A percentile compares a stretch with the other conserved stretches of the same genome.
Conservation (phyloP, 805 yeast genomes). For the Dipodascopsis tothii region DNA sequence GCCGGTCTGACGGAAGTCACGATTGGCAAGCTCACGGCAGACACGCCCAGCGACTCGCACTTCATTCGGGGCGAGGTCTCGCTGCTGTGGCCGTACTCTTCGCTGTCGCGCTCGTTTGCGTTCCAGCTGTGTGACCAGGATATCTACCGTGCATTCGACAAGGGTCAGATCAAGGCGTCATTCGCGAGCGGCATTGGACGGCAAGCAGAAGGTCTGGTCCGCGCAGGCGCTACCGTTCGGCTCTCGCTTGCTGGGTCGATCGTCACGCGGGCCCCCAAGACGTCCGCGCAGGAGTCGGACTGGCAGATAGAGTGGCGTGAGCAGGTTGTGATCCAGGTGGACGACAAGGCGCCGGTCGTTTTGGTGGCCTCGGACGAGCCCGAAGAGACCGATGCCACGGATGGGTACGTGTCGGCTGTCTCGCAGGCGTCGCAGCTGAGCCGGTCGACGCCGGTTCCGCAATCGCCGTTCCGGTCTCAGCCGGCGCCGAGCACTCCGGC, state of each 20-base stretch:
- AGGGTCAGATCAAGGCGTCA: slow-evolving; percentile 17
- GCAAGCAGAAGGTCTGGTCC: slow-evolving; percentile 5
- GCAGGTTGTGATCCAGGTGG: slow-evolving; percentile 6
- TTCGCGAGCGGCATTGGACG: slow-evolving; percentile 9
- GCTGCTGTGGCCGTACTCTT: slow-evolving; percentile 19
- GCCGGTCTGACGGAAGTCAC: slow-evolving; percentile 1
- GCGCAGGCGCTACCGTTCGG: slow-evolving; percentile 5
- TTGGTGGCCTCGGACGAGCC: too few species aligned
- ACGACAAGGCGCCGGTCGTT: too few species aligned
- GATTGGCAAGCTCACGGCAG: slow-evolving; percentile 1
- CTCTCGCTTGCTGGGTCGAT: slow-evolving; percentile 8
- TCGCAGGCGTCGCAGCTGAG: too few species aligned
- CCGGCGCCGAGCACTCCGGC: too few species aligned
- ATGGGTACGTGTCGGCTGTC: too few species aligned
- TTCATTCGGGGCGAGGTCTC: slow-evolving; percentile 10
- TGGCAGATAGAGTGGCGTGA: slow-evolving; percentile 10
- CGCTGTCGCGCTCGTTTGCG: slow-evolving; percentile 6
- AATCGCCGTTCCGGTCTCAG: too few species aligned
- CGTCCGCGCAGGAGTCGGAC: slow-evolving; percentile 12
- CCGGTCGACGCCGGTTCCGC: too few species aligned
- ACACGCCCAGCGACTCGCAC: neutral
- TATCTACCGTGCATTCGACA: slow-evolving; percentile 3
- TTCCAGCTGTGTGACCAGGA: slow-evolving; percentile 12
- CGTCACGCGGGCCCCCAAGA: neutral
- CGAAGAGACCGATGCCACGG: too few species aligned